Evolutionary conservation across 441 rosid genomes (phyloP), one percentile per base, ranked within the genome.

Genomic region (Melastoma candidum): DNA sequence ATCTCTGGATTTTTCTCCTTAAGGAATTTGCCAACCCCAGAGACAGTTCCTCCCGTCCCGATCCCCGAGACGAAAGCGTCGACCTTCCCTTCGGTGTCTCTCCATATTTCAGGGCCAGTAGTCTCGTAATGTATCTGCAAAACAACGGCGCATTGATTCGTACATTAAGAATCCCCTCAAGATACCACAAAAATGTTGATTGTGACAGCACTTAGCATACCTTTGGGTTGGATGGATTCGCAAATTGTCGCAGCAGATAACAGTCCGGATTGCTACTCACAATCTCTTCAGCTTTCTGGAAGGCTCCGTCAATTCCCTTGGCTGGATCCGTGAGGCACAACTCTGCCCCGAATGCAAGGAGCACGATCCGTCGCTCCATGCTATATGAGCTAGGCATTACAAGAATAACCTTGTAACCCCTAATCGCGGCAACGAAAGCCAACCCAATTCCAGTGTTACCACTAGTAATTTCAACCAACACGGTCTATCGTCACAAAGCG

Each of bases 31-130:
- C 97, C 97, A 4, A 75, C 62, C 3, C 97, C 96, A 2, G 92
- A 75, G 48, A 87, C 68, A 0, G 95, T 84, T 49, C 97, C 96
- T 44, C 92, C 97, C 5, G 96, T 90, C 36, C 96, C 95, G 59
- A 84, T 76, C 44, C 83, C 93, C 0, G 83, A 76, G 7, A 90
- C 78, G 44, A 90, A 63, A 17, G 71, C 74, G 63, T 80, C 95
- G 54, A 84, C 83, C 74, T 81, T 67, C 52, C 82, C 97, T 44
- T 63, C 86, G 0, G 96, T 74, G 60, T 77, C 92, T 49, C 64
- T 78, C 97, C 97, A 90, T 61, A 87, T 83, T 77, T 90, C 97
- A 0, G 86, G 96, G 25, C 96, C 96, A 22, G 90, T 84, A 53
- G 96, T 81, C 65, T 68, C 80, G 45, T 84, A 90, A 59, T 87